phyloP scores from a whole-genome alignment of 371 early-diverging fungal genomes.

The Zychaea mexicana region DNA sequence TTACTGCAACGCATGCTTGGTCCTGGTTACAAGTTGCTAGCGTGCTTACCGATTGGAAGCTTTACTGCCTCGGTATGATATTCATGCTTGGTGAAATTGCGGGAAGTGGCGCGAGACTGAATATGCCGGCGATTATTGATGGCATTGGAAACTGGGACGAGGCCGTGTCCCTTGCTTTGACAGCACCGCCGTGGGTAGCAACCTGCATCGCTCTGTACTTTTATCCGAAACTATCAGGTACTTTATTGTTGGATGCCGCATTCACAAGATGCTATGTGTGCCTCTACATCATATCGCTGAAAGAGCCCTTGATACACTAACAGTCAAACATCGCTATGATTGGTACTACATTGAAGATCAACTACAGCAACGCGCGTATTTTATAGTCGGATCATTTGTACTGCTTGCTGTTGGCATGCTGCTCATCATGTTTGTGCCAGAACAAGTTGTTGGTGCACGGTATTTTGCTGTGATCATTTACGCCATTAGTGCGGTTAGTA shows the following conservation, averaged over 20 bases:
- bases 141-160: slow-evolving; percentile 36
- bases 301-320: too few species aligned
- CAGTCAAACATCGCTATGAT: too few species aligned
- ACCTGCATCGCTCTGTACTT: slow-evolving; percentile 20
- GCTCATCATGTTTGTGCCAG: slow-evolving; percentile 25
- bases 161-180: slow-evolving; percentile 31
- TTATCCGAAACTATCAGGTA: slow-evolving; percentile 27
- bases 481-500: slow-evolving; percentile 18
- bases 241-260: too few species aligned
- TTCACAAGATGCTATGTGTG: too few species aligned
- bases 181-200: slow-evolving; percentile 33
- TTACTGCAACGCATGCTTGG: slow-evolving; percentile 35
- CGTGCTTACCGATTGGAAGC: slow-evolving; percentile 41
- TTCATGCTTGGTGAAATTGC: slow-evolving; percentile 31
- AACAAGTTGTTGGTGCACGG: slow-evolving; percentile 5
- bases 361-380: slow-evolving; percentile 29
- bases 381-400: slow-evolving; percentile 22
- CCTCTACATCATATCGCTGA: too few species aligned
- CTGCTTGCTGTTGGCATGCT: slow-evolving; percentile 27
- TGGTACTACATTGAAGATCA: too few species aligned
- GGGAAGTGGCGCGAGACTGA: slow-evolving; percentile 33
- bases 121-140: slow-evolving; percentile 34
- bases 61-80: slow-evolving; percentile 28
- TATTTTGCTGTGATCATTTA: slow-evolving; percentile 28
- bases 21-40: slow-evolving; percentile 36